These are phyloP conservation scores for Aspergillus uvarum DNA, from an alignment of 2,329 filamentous ascomycete genomes.

Conservation along the genomic window DNA sequence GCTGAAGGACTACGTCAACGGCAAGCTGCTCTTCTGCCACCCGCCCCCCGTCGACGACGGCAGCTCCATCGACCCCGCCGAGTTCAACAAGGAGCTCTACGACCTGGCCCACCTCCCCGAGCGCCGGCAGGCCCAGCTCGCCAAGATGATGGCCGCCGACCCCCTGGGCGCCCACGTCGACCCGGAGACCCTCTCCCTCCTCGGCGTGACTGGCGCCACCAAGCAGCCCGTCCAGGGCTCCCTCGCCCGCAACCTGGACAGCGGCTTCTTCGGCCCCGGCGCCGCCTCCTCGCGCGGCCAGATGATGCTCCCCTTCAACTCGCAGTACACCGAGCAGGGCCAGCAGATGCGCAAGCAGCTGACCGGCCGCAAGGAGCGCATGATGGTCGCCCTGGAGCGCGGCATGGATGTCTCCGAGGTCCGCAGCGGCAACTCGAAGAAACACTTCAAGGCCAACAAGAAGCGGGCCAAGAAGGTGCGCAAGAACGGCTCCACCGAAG, in stretches of 20 bases:
- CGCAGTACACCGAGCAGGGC: slow-evolving; percentile 85
- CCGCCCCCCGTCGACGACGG: slow-evolving; percentile 65
- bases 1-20: slow-evolving; percentile 96
- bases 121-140: slow-evolving; percentile 67
- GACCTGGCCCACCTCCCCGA: slow-evolving; percentile 77
- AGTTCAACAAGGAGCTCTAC: slow-evolving; percentile 90
- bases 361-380: slow-evolving; percentile 75
- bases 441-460: slow-evolving; percentile 62
- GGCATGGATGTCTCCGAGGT: slow-evolving; percentile 81
- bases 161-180: slow-evolving; percentile 15
- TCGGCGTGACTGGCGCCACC: slow-evolving; percentile 26
- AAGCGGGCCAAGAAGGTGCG: slow-evolving; percentile 35
- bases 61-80: slow-evolving; percentile 60
- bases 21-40: slow-evolving; percentile 88
- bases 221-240: slow-evolving; percentile 57
- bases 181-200: slow-evolving; percentile 15
- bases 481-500: slow-evolving; percentile 31
- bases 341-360: slow-evolving; percentile 69
- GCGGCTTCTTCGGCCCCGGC: slow-evolving; percentile 77
- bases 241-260: slow-evolving; percentile 78
- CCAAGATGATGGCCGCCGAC: slow-evolving; percentile 35
- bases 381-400: slow-evolving; percentile 79
- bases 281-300: slow-evolving; percentile 61
- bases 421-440: slow-evolving; percentile 66
- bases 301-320: slow-evolving; percentile 77